A percentile compares a stretch with the other conserved stretches of the same genome.
Evolutionary conservation across 2,329 filamentous ascomycete species (phyloP).

Genomic region (Nothopassalora personata): DNA sequence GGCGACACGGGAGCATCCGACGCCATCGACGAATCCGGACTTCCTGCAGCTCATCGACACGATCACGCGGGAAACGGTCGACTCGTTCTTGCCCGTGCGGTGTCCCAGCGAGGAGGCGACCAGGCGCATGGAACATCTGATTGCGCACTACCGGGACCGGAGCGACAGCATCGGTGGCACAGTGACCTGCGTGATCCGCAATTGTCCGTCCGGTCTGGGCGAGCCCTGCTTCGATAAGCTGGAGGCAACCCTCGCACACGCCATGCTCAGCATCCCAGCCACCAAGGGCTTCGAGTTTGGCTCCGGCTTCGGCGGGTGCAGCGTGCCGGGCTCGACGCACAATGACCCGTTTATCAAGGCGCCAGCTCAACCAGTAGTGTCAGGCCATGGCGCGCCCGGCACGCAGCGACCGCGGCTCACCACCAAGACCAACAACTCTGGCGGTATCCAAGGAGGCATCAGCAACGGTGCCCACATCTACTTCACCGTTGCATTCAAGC

Average conservation of each 20-base stretch:
- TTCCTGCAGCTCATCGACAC: constrained; percentile 70
- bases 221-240: constrained; percentile 96
- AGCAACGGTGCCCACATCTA: constrained; percentile 90
- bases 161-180: constrained; percentile 91
- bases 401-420: constrained; percentile 57
- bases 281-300: constrained; percentile 96
- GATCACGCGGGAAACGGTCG: constrained; percentile 70
- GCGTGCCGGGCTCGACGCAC: constrained; percentile 81
- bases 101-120: constrained; percentile 67
- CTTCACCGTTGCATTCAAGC: constrained; percentile 93
- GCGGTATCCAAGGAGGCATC: constrained; percentile 92
- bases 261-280: constrained; percentile 91
- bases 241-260: constrained; percentile 84
- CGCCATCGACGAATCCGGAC: constrained; percentile 66
- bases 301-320: constrained; percentile 81
- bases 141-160: constrained; percentile 70
- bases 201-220: constrained; percentile 77
- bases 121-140: constrained; percentile 69
- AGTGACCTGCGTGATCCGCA: constrained; percentile 87
- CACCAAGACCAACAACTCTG: constrained; percentile 91
- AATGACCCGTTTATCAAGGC: constrained; percentile 79
- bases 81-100: constrained; percentile 77
- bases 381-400: constrained; percentile 22
- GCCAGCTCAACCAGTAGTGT: constrained; percentile 44
- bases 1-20: constrained; percentile 62